phyloP scores from a whole-genome alignment of 2,329 filamentous ascomycete genomes.

The Metarhizium humberi region DNA sequence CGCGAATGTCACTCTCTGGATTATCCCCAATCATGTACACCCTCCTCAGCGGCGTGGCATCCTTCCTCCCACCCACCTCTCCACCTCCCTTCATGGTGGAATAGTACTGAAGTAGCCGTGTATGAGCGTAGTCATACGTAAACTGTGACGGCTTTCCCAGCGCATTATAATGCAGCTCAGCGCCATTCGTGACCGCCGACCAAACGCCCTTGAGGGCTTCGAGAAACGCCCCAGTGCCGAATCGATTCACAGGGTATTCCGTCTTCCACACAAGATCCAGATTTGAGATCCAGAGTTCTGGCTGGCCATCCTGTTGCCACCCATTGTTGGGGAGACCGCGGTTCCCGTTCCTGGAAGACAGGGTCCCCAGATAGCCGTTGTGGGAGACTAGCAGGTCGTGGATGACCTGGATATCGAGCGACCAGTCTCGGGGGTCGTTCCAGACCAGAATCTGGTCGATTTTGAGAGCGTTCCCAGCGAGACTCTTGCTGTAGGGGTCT shows the following conservation, averaged over 20 bases:
- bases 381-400: constrained; percentile 73
- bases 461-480: constrained; percentile 45
- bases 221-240: constrained; percentile 88
- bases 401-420: constrained; percentile 77
- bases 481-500: constrained; percentile 24
- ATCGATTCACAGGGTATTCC: constrained; percentile 70
- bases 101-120: constrained; percentile 52
- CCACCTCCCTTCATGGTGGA: constrained; percentile 15
- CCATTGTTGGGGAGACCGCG: constrained; percentile 56
- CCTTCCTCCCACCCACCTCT: constrained; percentile 13
- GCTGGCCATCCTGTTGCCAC: constrained; percentile 77
- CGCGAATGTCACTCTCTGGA: constrained; percentile 80
- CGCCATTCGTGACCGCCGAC: constrained; percentile 58
- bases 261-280: constrained; percentile 86
- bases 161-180: constrained; percentile 50
- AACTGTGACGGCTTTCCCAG: constrained; percentile 74
- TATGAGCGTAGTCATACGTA: constrained; percentile 74
- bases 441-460: constrained; percentile 90
- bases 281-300: constrained; percentile 79
- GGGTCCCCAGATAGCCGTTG: constrained; percentile 71
- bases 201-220: constrained; percentile 75
- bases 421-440: constrained; percentile 96
- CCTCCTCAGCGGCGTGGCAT: constrained; percentile 54
- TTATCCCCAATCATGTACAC: constrained; percentile 97
- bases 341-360: constrained; percentile 63